Conservation (phyloP, 2,329 filamentous ascomycete species). For the Plectosphaerella plurivora region DNA sequence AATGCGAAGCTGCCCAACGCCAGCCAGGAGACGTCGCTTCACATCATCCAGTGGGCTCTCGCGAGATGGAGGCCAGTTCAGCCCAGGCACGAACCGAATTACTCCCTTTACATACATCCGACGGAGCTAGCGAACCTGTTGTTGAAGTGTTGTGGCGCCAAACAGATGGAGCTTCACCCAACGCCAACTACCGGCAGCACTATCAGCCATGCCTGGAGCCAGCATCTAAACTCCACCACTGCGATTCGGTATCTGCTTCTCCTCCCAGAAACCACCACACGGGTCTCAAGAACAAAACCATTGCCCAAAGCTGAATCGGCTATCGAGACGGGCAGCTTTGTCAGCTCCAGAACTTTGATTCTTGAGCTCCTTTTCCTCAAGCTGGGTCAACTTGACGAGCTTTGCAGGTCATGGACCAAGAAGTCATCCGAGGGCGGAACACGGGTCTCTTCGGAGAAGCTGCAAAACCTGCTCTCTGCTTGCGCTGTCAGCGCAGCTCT, state of each 20-base stretch:
- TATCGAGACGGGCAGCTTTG: constrained; percentile 29
- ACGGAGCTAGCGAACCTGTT: constrained; percentile 65
- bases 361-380: constrained; percentile 52
- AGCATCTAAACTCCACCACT: constrained; percentile 34
- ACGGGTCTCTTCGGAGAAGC: constrained; percentile 47
- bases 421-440: constrained; percentile 37
- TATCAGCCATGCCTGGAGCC: constrained; percentile 43
- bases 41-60: constrained; percentile 77
- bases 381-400: constrained; percentile 40
- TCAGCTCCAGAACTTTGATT: constrained; percentile 44
- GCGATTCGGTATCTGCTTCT: constrained; percentile 53
- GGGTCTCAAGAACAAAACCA: neutral
- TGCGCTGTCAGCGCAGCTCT: constrained; percentile 40
- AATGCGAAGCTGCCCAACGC: constrained; percentile 65
- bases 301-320: constrained; percentile 5
- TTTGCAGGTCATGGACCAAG: constrained; percentile 44
- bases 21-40: constrained; percentile 62
- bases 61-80: constrained; percentile 78
- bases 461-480: constrained; percentile 47
- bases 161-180: constrained; percentile 23
- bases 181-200: constrained; percentile 38
- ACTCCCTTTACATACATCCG: constrained; percentile 60
- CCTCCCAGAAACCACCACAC: constrained; percentile 27
- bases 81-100: constrained; percentile 58
- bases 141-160: constrained; percentile 60